Conservation (phyloP, 768 basidiomycete genomes). For the Trametes punicea region DNA sequence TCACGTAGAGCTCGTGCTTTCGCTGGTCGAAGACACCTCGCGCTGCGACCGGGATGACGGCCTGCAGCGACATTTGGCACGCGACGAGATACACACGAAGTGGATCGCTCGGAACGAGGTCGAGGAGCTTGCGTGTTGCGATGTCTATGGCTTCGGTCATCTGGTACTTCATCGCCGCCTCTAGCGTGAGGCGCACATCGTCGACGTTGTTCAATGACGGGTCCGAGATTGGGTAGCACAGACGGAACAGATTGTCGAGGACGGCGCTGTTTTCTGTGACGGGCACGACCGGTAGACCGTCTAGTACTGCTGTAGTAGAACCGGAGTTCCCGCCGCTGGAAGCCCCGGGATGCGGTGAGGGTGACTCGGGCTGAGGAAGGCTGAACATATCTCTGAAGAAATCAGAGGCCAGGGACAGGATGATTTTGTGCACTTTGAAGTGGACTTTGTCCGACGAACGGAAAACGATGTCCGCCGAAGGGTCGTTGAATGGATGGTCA, state of each 20-base stretch:
- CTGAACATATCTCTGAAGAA: conserved; percentile 34
- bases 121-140: conserved; percentile 2
- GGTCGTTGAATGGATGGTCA: neutral
- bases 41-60: conserved; percentile 29
- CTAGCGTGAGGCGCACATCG: conserved; percentile 5
- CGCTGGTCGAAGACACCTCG: neutral
- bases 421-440: conserved; percentile 27
- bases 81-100: conserved; percentile 35
- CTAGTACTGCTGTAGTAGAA: neutral
- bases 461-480: neutral
- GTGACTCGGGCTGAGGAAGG: conserved; percentile 26
- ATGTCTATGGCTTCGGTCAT: conserved; percentile 20
- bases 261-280: neutral
- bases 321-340: too few relatives aligned
- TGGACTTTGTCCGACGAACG: neutral
- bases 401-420: conserved; percentile 34
- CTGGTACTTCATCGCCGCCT: conserved; percentile 29
- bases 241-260: conserved; percentile 5
- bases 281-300: neutral
- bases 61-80: conserved; percentile 26
- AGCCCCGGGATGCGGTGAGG: too few relatives aligned
- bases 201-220: conserved; percentile 15
- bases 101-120: conserved; percentile 27
- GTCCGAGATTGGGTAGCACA: conserved; percentile 35
- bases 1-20: neutral